phyloP scores from a whole-genome alignment of 1,139 yeast species.

The Petasospora rhodanensis region DNA sequence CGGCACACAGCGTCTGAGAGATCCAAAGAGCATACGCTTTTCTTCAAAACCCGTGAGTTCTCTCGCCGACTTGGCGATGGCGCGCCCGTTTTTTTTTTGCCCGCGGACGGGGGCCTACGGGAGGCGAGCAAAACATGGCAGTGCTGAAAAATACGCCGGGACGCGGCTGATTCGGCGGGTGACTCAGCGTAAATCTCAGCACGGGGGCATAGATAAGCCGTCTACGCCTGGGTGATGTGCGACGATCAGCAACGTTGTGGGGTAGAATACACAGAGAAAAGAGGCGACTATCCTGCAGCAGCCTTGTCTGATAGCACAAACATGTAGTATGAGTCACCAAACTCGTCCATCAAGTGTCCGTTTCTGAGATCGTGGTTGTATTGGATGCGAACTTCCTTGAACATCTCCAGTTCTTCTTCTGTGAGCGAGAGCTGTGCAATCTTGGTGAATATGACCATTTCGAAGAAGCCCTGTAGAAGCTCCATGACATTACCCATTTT shows the following conservation, averaged over 20 bases:
- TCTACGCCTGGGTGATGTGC: no score
- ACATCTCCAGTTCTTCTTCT: constrained; percentile 15
- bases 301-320: constrained; percentile 18
- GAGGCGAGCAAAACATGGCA: constrained; percentile 4
- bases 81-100: constrained; percentile 8
- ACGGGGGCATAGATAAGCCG: background rate
- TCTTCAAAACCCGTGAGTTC: no score
- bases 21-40: constrained; percentile 13
- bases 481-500: constrained; percentile 23
- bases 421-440: constrained; percentile 13
- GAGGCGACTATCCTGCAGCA: no score
- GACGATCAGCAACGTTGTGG: no score
- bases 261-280: no score
- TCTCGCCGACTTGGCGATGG: constrained; percentile 11
- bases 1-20: constrained; percentile 10
- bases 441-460: constrained; percentile 14
- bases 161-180: no score
- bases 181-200: background rate
- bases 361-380: constrained; percentile 20
- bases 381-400: constrained; percentile 16
- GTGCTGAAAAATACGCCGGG: constrained; percentile 3
- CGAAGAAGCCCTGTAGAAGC: constrained; percentile 19
- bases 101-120: no score
- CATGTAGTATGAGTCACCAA: constrained; percentile 24
- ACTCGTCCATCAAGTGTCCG: constrained; percentile 17